Evolutionary conservation across 257 asterid genomes (phyloP), one percentile per base, ranked within the genome.

Genomic region (Cruciata laevipes): DNA sequence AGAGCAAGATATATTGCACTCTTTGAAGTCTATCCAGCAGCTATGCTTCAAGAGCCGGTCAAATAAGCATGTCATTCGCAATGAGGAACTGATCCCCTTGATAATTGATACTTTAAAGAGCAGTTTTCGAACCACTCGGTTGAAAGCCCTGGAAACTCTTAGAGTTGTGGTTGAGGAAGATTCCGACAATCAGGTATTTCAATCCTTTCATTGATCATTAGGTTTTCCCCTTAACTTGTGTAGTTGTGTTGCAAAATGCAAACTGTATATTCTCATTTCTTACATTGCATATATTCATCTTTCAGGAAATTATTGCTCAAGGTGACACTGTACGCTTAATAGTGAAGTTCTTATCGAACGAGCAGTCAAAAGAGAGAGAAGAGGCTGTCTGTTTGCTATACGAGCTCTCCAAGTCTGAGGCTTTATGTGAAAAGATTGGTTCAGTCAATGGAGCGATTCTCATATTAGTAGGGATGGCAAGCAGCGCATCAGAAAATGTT

Each of bases 301-400:
- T 81, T 70, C 85, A 92, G 96, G 99, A 94, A n/a, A 82, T 88
- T 76, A 75, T 94, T 80, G 92, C 95, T 4, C 96, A 90, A 77
- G 96, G 96, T 40, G 95, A 88, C 77, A 94, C 90, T 12, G 95
- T 90, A 16, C 94, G 99, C 24, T 85, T 90, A 13, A 69, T 94
- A 58, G 95, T 94, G 44, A 94, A 94, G 69, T 90, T 86, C 77
- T 77, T 94, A 65, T 78, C 86, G 35, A 85, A 83, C 31, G 95
- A 87, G 70, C 95, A 83, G 74, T 87, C 96, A 33, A 77, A 82
- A 76, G 99, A 94, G 82, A 85, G 91, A 68, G 97, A 90, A 79
- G 95, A 89, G 82, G 97, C 97, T 24, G 90, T 87, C 57, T 82
- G 87, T 53, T 80, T 94, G 86, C 80, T 94, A 42, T 84, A 79